These are phyloP conservation scores for Leishmania mexicana DNA, from an alignment of 208 protist species.

Conservation along the genomic window DNA sequence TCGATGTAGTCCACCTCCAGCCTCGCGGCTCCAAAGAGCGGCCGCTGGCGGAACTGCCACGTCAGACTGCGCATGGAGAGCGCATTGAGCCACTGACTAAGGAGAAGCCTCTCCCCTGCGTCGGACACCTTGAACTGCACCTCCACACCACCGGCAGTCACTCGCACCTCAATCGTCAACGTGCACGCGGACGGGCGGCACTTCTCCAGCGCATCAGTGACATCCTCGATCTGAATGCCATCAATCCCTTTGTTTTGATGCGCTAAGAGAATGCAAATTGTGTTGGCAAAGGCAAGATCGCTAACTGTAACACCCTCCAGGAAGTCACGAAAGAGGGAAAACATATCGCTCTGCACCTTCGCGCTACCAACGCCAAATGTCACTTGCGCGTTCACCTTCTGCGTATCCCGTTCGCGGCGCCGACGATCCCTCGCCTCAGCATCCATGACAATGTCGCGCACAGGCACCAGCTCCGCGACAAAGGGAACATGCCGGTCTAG, in stretches of 20 bases:
- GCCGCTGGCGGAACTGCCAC: constrained; percentile 64
- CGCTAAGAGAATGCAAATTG: constrained; percentile 69
- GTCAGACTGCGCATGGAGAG: constrained; percentile 77
- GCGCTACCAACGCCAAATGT: constrained; percentile 76
- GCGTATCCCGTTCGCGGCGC: constrained; percentile 72
- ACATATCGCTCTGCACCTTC: constrained; percentile 90
- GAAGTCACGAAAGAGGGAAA: constrained; percentile 78
- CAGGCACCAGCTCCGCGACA: constrained; percentile 81
- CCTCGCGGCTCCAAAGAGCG: constrained; percentile 45
- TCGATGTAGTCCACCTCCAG: constrained; percentile 83
- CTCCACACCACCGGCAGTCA: constrained; percentile 45
- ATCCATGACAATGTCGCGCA: constrained; percentile 66
- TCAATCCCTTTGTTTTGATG: constrained; percentile 80
- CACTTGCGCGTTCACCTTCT: constrained; percentile 62
- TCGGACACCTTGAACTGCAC: constrained; percentile 57
- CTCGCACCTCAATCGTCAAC: constrained; percentile 35
- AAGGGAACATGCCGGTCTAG: constrained; percentile 83
- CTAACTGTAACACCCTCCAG: constrained; percentile 52
- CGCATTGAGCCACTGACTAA: constrained; percentile 77
- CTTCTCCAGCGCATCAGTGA: constrained; percentile 68
- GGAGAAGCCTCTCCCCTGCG: constrained; percentile 41
- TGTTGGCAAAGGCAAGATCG: constrained; percentile 78
- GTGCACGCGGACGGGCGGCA: constrained; percentile 60
- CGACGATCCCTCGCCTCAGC: constrained; percentile 56
- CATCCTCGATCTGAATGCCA: constrained; percentile 39